Base-by-base conservation (phyloP, 352 stramenopile genomes). In the Pythium aristosporum region DNA sequence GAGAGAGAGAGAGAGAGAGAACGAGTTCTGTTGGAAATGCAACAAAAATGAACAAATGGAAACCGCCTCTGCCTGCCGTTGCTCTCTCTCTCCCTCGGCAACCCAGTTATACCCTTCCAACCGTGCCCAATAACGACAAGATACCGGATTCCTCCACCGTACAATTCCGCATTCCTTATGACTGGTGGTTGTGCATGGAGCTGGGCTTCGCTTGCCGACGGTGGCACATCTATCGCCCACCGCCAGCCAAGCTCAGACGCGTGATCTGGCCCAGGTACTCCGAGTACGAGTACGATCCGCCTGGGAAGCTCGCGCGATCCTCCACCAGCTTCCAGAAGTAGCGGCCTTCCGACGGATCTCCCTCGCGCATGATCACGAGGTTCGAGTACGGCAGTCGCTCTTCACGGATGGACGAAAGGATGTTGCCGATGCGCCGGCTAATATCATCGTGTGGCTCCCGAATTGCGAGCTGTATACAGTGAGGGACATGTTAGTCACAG, bases 241-340 rank as follows among this genome's bases (percentile, higher is more conserved):
- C 72, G 28, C 68, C 69, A 43, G 62, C 71, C 28, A 94, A 61
- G 55, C 82, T 92, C 74, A 92, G 62, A 53, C 88, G 85, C 57
- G 75, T 94, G 69, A 96, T 89, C 72, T 94, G 80, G 28, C 82
- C 82, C 71, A 99, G 88, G 77, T 98, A 99, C 78, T 99, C 97
- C 44, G 90, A 84, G 79, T 99, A 99, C 58, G 93, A 98, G 73
- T 97, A 98, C 37, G 95, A 98, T 30, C 97, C 97, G 30, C 97
- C 97, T 37, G 87, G 85, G 83, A 99, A 99, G 52, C 91, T 98
- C 53, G 97, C 97, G 58, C 96, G 87, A 79, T 99, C 98, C 82
- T 99, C 98, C 47, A 99, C 92, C 49, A 99, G 85, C 68, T 98
- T 96, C 93, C 94, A 93, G 74, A 96, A 99, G 79, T 98, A 99